Percentiles rank a stretch among this genome's conserved stretches.
These are phyloP conservation scores for Neofusicoccum parvum DNA, from an alignment of 2,329 filamentous ascomycete genomes.

Conservation along the genomic window DNA sequence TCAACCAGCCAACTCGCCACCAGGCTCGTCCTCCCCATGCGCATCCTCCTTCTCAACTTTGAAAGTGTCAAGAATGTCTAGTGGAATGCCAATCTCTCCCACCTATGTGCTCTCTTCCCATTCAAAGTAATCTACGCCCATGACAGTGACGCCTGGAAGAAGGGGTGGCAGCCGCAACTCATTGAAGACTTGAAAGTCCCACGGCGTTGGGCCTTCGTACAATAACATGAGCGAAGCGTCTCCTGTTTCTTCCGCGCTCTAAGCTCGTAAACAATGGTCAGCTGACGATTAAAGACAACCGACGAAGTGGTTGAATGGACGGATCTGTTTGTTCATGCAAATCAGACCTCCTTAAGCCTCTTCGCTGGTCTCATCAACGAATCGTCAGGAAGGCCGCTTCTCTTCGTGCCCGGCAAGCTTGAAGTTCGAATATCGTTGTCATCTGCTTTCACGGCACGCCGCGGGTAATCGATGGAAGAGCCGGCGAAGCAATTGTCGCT, in stretches of 20 bases:
- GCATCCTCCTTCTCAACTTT: not conserved
- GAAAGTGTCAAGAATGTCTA: too few species aligned
- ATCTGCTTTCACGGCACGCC: conserved; percentile 86
- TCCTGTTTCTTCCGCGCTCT: not conserved
- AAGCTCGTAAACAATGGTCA: not conserved
- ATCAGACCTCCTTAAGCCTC: conserved; percentile 53
- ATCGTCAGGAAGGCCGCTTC: conserved; percentile 84
- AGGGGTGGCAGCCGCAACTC: too few species aligned
- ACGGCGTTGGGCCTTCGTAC: too few species aligned
- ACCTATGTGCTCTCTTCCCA: too few species aligned
- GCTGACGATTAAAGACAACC: not conserved
- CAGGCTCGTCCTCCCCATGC: not conserved
- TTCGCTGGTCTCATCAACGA: conserved; percentile 62
- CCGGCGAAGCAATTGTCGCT: conserved; percentile 89
- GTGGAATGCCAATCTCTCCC: too few species aligned
- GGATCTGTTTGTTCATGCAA: not conserved
- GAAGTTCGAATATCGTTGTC: conserved; percentile 94
- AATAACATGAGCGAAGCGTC: not conserved
- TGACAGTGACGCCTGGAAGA: too few species aligned
- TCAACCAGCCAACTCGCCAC: not conserved
- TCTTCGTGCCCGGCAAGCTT: conserved; percentile 87
- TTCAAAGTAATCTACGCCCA: too few species aligned
- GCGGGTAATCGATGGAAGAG: conserved; percentile 83
- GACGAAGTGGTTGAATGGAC: not conserved
- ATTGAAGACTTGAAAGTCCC: too few species aligned